phyloP scores from a whole-genome alignment of 202 grass and related monocot species.

The Eragrostis tef region DNA sequence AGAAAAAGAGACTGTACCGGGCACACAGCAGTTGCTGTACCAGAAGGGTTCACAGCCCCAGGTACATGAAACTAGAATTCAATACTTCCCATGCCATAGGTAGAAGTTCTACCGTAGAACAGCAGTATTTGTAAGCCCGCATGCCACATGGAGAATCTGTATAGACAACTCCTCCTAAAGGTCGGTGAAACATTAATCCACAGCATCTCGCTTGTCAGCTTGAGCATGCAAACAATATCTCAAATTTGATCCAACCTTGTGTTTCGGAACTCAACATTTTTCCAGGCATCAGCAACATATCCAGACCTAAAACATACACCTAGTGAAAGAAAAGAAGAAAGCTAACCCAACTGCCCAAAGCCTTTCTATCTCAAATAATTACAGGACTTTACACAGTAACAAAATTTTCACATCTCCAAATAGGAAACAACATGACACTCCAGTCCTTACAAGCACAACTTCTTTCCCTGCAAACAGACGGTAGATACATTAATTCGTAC shows the following conservation, averaged over 20 bases:
- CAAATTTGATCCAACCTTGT: constrained; percentile 12
- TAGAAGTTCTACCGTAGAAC: too few relatives aligned
- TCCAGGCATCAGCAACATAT: background rate
- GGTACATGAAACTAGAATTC: too few relatives aligned
- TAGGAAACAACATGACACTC: background rate
- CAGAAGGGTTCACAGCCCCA: background rate
- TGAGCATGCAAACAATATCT: constrained; percentile 4
- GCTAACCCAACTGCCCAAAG: background rate
- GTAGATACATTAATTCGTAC: constrained; percentile 37
- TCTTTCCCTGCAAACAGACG: constrained; percentile 57
- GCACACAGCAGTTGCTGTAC: background rate
- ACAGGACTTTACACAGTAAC: background rate
- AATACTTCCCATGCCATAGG: background rate
- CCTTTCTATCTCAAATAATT: constrained; percentile 30
- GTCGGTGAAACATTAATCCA: background rate
- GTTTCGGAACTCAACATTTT: constrained; percentile 24
- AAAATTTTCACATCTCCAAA: constrained; percentile 20
- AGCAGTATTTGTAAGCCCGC: background rate
- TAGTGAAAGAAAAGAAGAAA: background rate
- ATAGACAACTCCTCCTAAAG: background rate
- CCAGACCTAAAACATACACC: background rate
- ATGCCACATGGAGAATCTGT: background rate
- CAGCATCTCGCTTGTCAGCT: too few relatives aligned
- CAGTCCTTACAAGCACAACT: constrained; percentile 59
- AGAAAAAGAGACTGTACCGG: background rate